phyloP scores from a whole-genome alignment of 345 rosid species.

The Linum lewisii region DNA sequence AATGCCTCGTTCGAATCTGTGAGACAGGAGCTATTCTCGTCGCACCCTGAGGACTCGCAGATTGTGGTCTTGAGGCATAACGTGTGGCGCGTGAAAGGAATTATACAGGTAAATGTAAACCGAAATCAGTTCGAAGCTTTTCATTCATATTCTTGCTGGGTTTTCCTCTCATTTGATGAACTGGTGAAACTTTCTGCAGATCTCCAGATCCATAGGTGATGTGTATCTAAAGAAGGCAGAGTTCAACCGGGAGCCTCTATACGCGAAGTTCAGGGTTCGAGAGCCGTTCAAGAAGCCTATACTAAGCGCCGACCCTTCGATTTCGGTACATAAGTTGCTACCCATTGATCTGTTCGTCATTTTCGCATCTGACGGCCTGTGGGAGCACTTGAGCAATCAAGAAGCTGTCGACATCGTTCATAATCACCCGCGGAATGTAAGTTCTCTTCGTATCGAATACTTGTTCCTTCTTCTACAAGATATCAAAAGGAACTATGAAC shows the following conservation, averaged over 20 bases:
- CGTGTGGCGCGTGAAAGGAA: constrained; percentile 1
- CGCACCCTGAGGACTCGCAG: neutral
- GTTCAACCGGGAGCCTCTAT: neutral
- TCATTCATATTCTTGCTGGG: neutral
- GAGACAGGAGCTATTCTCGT: neutral
- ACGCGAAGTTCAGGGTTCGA: neutral
- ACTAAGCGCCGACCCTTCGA: neutral
- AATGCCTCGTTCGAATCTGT: neutral
- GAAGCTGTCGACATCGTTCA: neutral
- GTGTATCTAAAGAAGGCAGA: neutral
- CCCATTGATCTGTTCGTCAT: neutral
- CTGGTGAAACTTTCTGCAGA: neutral
- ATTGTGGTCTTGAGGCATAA: constrained; percentile 1
- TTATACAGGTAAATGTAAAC: neutral
- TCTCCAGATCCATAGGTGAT: neutral
- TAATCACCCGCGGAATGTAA: neutral
- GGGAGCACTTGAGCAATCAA: neutral
- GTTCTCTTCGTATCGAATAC: neutral
- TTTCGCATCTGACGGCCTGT: neutral
- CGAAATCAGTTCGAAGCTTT: neutral
- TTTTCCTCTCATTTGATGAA: neutral
- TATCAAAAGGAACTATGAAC: too few relatives aligned
- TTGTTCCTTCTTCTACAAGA: too few relatives aligned
- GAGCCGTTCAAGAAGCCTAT: neutral
- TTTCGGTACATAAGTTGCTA: neutral